Conservation (phyloP, 768 basidiomycete genomes). For the Glaciozyma antarctica region DNA sequence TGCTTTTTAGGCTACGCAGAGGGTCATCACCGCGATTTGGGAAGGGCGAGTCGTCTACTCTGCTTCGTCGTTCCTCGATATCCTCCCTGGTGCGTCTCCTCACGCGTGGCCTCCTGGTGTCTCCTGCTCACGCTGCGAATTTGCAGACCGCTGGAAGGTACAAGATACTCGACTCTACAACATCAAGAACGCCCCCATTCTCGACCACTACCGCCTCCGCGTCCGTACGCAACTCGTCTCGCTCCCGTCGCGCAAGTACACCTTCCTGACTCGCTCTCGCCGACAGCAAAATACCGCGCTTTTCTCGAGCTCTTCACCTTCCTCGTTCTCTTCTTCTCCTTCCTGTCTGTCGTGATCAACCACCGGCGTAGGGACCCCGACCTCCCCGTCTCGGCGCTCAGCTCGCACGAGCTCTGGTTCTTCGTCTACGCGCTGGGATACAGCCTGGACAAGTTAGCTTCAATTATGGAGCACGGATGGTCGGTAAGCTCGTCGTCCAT, state of each 20-base stretch:
- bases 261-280: background rate
- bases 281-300: slow-evolving; percentile 21
- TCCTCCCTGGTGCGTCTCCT: slow-evolving; percentile 11
- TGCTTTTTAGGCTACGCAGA: slow-evolving; percentile 10
- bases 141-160: slow-evolving; percentile 40
- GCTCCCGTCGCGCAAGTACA: background rate
- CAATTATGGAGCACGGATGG: slow-evolving; percentile 29
- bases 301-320: slow-evolving; percentile 24
- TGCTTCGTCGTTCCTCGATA: slow-evolving; percentile 38
- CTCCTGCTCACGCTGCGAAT: background rate
- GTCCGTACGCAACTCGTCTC: background rate
- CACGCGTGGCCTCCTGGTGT: background rate
- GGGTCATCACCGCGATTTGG: slow-evolving; percentile 37
- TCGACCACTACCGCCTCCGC: slow-evolving; percentile 30
- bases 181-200: slow-evolving; percentile 41
- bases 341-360: slow-evolving; percentile 29
- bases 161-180: slow-evolving; percentile 43
- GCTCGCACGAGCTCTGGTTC: slow-evolving; percentile 22
- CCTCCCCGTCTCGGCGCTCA: slow-evolving; percentile 11
- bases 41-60: slow-evolving; percentile 41
- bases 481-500: slow-evolving; percentile 10
- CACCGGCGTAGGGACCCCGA: slow-evolving; percentile 15
- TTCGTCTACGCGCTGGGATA: slow-evolving; percentile 31
- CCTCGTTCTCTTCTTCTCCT: slow-evolving; percentile 26
- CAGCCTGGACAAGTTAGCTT: slow-evolving; percentile 27